Base-by-base conservation (phyloP, 1,139 yeast genomes). In the Geotrichum europaeum region DNA sequence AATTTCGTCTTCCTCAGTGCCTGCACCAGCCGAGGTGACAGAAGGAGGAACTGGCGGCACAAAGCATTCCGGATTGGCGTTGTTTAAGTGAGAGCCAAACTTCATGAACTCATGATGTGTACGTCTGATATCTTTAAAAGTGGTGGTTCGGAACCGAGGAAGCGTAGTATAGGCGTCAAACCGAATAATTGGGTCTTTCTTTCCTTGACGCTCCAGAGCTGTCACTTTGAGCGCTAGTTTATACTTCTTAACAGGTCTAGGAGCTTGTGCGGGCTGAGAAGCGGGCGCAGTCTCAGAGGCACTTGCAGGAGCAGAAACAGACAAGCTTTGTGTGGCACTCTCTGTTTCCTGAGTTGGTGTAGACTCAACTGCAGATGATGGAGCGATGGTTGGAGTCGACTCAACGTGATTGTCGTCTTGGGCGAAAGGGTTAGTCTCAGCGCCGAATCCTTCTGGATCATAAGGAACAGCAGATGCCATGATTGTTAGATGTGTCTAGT, bases 1-100 rank as follows among this genome's bases (percentile, higher is more conserved):
- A 59, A 79, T 78, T 60, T 79, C 81, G 68, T 90, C 96, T 65
- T 92, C 97, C 53, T 88, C 90, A 34, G 94, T 89, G 59, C 89
- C 90, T 15, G 84, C 77, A 6, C 96, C 96, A 68, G 85, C 92
- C 18, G 94, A 81, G 0, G 96, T 87, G 5, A 77, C 79, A 0
- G 94, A 78, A 50, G 80, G 78, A 0, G 98, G 97, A 49, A 94
- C 77, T 1, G 95, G 85, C 0, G 99, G 98, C 4, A 95, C 94
- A 75, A 94, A 91, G 63, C 95, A 92, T 73, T 94, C 99, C 43
- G 95, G 85, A 68, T 90, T 87, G 50, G 96, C 88, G 25, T 86
- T 84, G 62, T 85, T 83, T 66, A 92, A 78, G 70, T 87, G 94
- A 68, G 84, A 85, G 75, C 89, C 89, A 69, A 95, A 84, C 66